Conservation (phyloP, 352 stramenopile species). For the Pythium coloratum region DNA sequence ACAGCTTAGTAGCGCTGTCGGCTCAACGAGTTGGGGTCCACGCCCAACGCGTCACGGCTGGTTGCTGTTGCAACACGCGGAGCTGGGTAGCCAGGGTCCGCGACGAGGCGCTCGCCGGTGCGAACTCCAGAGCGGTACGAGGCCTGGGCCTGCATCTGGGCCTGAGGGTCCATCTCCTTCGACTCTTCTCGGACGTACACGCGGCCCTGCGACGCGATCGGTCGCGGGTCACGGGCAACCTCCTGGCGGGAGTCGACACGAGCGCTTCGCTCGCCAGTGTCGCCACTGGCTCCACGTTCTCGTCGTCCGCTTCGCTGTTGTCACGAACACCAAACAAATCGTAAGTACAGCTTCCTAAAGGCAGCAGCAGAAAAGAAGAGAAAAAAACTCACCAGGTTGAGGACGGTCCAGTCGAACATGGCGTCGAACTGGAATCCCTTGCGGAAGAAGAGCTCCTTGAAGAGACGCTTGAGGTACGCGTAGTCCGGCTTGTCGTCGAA, state of each 20-base stretch:
- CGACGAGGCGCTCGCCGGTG: slow-evolving; percentile 52
- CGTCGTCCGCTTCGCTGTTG: slow-evolving; percentile 56
- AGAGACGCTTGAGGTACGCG: slow-evolving; percentile 93
- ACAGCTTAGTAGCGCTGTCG: slow-evolving; percentile 73
- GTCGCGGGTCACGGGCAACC: slow-evolving; percentile 41
- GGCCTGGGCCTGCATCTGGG: slow-evolving; percentile 12
- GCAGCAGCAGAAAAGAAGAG: background rate
- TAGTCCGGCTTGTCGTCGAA: slow-evolving; percentile 91
- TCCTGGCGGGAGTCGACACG: slow-evolving; percentile 61
- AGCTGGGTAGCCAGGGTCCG: slow-evolving; percentile 53
- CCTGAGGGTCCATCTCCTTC: slow-evolving; percentile 43
- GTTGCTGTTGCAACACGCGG: slow-evolving; percentile 60
- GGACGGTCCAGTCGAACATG: slow-evolving; percentile 99
- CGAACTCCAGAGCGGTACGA: slow-evolving; percentile 32
- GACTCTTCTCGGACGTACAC: slow-evolving; percentile 69
- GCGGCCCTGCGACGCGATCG: slow-evolving; percentile 56
- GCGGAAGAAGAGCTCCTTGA: slow-evolving; percentile 99
- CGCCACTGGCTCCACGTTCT: slow-evolving; percentile 58
- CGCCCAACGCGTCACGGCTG: slow-evolving; percentile 53
- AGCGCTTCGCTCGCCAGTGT: slow-evolving; percentile 61
- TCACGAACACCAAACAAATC: slow-evolving; percentile 4
- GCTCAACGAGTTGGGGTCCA: slow-evolving; percentile 69
- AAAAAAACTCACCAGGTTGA: slow-evolving; percentile 64
- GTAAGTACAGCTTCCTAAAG: slow-evolving; percentile 5
- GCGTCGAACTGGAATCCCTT: slow-evolving; percentile 99